phyloP scores from a whole-genome alignment of 805 yeast genomes.

The Vanderwaltozyma polyspora region DNA sequence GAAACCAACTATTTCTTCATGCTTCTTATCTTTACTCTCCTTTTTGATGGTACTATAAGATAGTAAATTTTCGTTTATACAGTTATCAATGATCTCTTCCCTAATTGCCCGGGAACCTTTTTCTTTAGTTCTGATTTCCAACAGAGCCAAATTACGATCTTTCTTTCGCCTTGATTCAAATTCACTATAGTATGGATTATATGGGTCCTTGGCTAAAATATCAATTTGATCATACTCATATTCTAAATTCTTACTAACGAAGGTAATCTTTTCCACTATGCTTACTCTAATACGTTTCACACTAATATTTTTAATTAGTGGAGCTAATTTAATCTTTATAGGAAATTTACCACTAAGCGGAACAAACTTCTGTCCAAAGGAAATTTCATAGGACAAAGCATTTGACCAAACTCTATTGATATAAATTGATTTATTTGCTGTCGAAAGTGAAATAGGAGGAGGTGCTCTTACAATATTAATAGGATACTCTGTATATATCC shows the following conservation, averaged over 20 bases:
- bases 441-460: slow-evolving; percentile 28
- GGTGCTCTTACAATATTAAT: slow-evolving; percentile 32
- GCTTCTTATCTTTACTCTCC: slow-evolving; percentile 24
- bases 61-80: slow-evolving; percentile 50
- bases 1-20: slow-evolving; percentile 5
- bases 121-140: slow-evolving; percentile 53
- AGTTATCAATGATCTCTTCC: slow-evolving; percentile 42
- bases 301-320: slow-evolving; percentile 49
- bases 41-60: slow-evolving; percentile 32
- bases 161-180: slow-evolving; percentile 21
- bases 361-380: slow-evolving; percentile 60
- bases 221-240: slow-evolving; percentile 44
- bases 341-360: slow-evolving; percentile 50
- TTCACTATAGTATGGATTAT: slow-evolving; percentile 25
- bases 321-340: slow-evolving; percentile 54
- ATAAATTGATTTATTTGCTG: slow-evolving; percentile 59
- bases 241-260: slow-evolving; percentile 44
- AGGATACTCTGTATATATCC: slow-evolving; percentile 22
- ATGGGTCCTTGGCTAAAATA: slow-evolving; percentile 22
- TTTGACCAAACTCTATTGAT: slow-evolving; percentile 70
- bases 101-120: slow-evolving; percentile 41
- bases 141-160: slow-evolving; percentile 47
- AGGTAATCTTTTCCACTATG: slow-evolving; percentile 54
- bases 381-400: slow-evolving; percentile 55
- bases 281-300: slow-evolving; percentile 56